A percentile compares a stretch with the other conserved stretches of the same genome.
Conservation (phyloP, 257 asterid genomes). For the Solanum virginianum region DNA sequence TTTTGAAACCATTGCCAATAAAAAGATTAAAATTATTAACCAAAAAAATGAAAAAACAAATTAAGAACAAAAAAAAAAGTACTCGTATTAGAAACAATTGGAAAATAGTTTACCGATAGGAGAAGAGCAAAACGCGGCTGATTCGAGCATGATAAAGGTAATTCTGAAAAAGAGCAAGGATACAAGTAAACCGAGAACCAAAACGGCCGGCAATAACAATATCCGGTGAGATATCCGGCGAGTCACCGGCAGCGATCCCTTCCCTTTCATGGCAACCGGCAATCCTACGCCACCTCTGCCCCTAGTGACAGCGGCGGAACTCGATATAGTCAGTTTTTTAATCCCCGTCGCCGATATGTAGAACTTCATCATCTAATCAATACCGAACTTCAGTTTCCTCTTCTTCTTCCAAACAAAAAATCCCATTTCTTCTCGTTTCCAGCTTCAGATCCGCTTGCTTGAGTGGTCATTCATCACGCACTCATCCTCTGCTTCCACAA, state of each 20-base stretch:
- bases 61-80: not conserved
- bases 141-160: conserved; percentile 54
- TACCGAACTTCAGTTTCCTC: conserved; percentile 5
- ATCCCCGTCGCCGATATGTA: conserved; percentile 35
- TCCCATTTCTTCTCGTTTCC: conserved; percentile 2
- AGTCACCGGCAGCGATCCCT: conserved; percentile 12
- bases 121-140: conserved; percentile 61
- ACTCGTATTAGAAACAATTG: not conserved
- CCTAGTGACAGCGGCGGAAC: conserved; percentile 6
- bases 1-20: not conserved
- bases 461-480: not conserved
- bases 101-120: conserved; percentile 29
- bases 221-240: conserved; percentile 40
- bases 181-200: conserved; percentile 41
- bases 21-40: not conserved
- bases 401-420: conserved; percentile 5
- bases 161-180: conserved; percentile 46
- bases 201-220: conserved; percentile 31
- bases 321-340: conserved; percentile 26
- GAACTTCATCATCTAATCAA: conserved; percentile 35
- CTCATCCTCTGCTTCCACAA: not conserved
- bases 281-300: conserved; percentile 19
- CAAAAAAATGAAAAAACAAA: not conserved
- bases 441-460: not conserved
- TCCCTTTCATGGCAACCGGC: conserved; percentile 25